phyloP scores from a whole-genome alignment of 305 asterid genomes.

The Solanum hybrid region DNA sequence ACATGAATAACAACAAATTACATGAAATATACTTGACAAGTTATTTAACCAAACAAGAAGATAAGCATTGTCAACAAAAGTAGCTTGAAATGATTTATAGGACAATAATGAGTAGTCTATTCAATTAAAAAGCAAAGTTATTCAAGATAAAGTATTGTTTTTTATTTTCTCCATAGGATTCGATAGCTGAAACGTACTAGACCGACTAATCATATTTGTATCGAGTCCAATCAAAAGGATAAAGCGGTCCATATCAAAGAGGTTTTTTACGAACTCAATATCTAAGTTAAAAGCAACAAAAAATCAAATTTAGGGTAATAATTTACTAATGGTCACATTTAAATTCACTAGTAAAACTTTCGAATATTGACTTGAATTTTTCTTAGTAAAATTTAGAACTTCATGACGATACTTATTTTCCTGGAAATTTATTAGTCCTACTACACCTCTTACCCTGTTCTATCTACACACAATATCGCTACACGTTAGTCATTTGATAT shows the following conservation, averaged over 20 bases:
- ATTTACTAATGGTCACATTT: not conserved
- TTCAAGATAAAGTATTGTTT: not conserved
- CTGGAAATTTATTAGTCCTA: not conserved
- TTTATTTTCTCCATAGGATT: not conserved
- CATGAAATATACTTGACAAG: not conserved
- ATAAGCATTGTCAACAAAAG: not conserved
- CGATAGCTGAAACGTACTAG: not conserved
- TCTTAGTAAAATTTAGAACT: not conserved
- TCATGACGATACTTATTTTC: not conserved
- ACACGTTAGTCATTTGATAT: not conserved
- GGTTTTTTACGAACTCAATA: not conserved
- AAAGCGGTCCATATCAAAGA: not conserved
- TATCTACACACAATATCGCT: no score
- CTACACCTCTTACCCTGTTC: not conserved
- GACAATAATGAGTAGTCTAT: not conserved
- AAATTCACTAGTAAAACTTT: not conserved
- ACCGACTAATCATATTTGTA: not conserved
- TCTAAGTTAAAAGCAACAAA: not conserved
- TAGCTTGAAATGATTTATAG: not conserved
- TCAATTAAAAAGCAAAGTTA: not conserved
- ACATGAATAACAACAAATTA: not conserved
- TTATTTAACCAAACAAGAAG: not conserved
- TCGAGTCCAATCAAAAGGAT: not conserved
- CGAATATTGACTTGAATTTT: not conserved
- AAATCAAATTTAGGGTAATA: not conserved